Evolutionary conservation across 2,329 filamentous ascomycete genomes (phyloP), one percentile per base, ranked within the genome.

Genomic region (Epichloe festucae): DNA sequence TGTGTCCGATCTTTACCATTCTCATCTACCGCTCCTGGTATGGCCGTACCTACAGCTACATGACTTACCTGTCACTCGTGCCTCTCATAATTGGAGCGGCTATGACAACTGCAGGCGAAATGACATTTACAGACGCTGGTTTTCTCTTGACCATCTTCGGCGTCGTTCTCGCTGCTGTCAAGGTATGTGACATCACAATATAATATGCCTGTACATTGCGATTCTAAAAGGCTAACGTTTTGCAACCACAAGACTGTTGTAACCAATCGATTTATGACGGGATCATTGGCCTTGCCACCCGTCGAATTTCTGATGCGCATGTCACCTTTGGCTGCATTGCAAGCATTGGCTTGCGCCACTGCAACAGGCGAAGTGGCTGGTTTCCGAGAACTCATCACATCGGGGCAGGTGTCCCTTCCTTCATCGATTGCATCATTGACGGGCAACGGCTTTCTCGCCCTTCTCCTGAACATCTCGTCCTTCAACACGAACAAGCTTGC

Each of bases 251-350:
- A 8, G 71, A 82, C 79, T 1, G 76, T 84, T 36, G 77, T 77
- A 34, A 81, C 79, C 38, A 83, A 83, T 65, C 74, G 77, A 59
- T 73, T 83, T 59, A 81, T 82, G 76, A 83, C 79, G 8, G 79
- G 78, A 35, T 71, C 73, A 3, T 70, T 82, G 31, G 71, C 73
- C 19, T 72, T 82, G 3, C 74, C 76, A 0, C 73, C 78, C 2
- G 69, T 81, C 54, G 80, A 84, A 60, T 72, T 82, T 17, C 72
- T 82, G n/a, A 70, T 79, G 59, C 74, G 78, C 62, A 78, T 82
- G 76, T 79, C 77, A 12, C 80, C 79, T 1, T 70, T 83, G 8
- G 79, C 80, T 11, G 76, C 73, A 40, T 58, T 74, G 39, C 78
- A 81, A 63, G 76, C 76, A 15, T 58, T 80, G 44, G 59, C 73